phyloP scores from a whole-genome alignment of 306 rosid genomes.

The Fagus sylvatica region DNA sequence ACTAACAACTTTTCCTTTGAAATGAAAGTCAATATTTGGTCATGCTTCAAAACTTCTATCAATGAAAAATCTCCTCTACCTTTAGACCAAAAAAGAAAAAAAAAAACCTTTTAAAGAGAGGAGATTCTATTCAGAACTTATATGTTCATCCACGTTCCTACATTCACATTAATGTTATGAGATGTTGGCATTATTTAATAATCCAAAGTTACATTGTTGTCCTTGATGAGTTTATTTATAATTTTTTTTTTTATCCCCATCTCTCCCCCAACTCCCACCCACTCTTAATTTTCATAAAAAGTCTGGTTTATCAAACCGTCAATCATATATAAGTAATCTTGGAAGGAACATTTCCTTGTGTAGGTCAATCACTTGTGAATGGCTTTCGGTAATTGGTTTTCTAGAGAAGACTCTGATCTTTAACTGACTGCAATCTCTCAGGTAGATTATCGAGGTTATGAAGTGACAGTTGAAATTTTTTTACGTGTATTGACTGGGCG shows the following conservation, averaged over 20 bases:
- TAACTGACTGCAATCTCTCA: constrained; percentile 34
- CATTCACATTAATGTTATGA: too few species aligned
- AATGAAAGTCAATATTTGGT: too few species aligned
- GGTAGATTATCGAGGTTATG: constrained; percentile 99
- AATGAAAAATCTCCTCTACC: background rate
- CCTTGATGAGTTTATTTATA: background rate
- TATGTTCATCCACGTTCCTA: background rate
- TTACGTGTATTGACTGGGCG: constrained; percentile 88
- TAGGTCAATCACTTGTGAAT: background rate
- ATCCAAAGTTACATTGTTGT: background rate
- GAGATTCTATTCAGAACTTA: background rate
- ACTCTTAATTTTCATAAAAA: background rate
- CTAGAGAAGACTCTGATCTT: constrained; percentile 16
- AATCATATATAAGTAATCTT: constrained; percentile 13
- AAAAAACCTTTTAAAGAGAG: background rate
- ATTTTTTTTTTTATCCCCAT: background rate
- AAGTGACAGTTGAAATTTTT: constrained; percentile 86
- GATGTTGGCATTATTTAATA: too few species aligned
- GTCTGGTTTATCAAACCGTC: background rate
- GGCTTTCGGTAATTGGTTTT: constrained; percentile 9
- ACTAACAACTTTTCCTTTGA: background rate
- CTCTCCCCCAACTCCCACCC: too few species aligned
- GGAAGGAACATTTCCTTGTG: constrained; percentile 7
- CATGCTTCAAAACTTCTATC: background rate
- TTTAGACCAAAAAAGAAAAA: background rate